phyloP scores from a whole-genome alignment of 805 yeast species.

The Candida ipomoeae region DNA sequence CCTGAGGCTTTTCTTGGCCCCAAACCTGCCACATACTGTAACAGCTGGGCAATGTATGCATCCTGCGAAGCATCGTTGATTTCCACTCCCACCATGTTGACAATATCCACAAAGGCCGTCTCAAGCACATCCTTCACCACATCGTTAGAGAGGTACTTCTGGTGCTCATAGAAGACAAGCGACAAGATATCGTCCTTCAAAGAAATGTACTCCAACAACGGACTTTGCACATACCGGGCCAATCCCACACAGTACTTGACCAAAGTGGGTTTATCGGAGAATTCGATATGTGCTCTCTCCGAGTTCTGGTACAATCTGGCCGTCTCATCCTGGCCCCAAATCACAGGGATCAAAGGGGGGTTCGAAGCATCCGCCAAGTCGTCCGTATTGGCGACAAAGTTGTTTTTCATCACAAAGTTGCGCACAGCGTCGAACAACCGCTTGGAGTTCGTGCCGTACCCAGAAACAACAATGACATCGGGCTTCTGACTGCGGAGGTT shows the following conservation, averaged over 20 bases:
- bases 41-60: slow-evolving; percentile 60
- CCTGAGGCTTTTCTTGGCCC: slow-evolving; percentile 96
- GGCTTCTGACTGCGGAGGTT: slow-evolving; percentile 54
- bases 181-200: slow-evolving; percentile 71
- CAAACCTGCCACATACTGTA: slow-evolving; percentile 83
- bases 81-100: slow-evolving; percentile 89
- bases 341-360: slow-evolving; percentile 58
- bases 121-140: slow-evolving; percentile 63
- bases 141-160: slow-evolving; percentile 63
- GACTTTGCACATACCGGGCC: slow-evolving; percentile 89
- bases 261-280: slow-evolving; percentile 77
- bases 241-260: slow-evolving; percentile 82
- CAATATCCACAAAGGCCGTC: slow-evolving; percentile 82
- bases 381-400: slow-evolving; percentile 49
- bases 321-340: slow-evolving; percentile 90
- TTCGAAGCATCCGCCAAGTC: slow-evolving; percentile 35
- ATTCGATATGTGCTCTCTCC: slow-evolving; percentile 67
- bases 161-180: slow-evolving; percentile 67
- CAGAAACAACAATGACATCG: slow-evolving; percentile 87
- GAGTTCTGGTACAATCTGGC: slow-evolving; percentile 86
- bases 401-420: slow-evolving; percentile 54
- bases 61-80: slow-evolving; percentile 85
- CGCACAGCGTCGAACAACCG: slow-evolving; percentile 53
- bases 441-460: slow-evolving; percentile 72
- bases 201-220: slow-evolving; percentile 84